These are phyloP conservation scores for Talaromyces proteolyticus DNA, from an alignment of 495 filamentous ascomycete species.

Conservation along the genomic window DNA sequence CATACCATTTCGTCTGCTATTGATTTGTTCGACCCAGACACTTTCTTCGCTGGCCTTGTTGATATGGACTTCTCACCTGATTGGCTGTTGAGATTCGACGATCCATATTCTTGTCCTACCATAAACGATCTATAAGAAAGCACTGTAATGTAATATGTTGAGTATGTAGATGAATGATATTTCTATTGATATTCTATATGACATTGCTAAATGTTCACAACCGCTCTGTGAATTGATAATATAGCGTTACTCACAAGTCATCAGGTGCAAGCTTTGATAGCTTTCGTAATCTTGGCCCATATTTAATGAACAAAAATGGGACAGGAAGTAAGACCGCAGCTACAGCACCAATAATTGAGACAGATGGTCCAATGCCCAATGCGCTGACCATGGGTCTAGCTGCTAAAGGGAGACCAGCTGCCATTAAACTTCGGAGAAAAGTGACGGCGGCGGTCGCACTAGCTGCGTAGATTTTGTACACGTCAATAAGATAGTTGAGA, in stretches of 20 bases:
- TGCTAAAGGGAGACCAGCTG: conserved; percentile 25
- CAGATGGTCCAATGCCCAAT: conserved; percentile 25
- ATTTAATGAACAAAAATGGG: conserved; percentile 31
- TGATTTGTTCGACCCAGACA: too few relatives aligned
- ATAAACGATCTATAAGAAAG: too few relatives aligned
- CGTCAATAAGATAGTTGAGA: conserved; percentile 34
- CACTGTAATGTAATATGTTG: too few relatives aligned
- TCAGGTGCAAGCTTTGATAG: conserved; percentile 20
- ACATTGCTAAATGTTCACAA: too few relatives aligned
- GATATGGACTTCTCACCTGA: too few relatives aligned
- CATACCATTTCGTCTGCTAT: too few relatives aligned
- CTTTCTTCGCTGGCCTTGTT: too few relatives aligned
- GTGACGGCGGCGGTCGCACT: conserved; percentile 30
- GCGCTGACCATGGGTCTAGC: conserved; percentile 26
- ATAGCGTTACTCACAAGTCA: conserved; percentile 5
- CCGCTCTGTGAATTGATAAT: too few relatives aligned
- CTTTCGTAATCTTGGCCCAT: conserved; percentile 19
- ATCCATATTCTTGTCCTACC: too few relatives aligned
- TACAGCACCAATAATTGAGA: conserved; percentile 26
- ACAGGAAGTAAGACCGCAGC: conserved; percentile 23
- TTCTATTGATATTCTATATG: too few relatives aligned
- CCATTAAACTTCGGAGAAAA: conserved; percentile 28
- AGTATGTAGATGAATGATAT: too few relatives aligned
- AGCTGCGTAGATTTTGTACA: conserved; percentile 25
- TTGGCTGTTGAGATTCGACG: too few relatives aligned